A percentile compares a stretch with the other conserved stretches of the same genome.
These are phyloP conservation scores for Periconia digitata DNA, from an alignment of 2,329 filamentous ascomycete genomes.

Conservation along the genomic window DNA sequence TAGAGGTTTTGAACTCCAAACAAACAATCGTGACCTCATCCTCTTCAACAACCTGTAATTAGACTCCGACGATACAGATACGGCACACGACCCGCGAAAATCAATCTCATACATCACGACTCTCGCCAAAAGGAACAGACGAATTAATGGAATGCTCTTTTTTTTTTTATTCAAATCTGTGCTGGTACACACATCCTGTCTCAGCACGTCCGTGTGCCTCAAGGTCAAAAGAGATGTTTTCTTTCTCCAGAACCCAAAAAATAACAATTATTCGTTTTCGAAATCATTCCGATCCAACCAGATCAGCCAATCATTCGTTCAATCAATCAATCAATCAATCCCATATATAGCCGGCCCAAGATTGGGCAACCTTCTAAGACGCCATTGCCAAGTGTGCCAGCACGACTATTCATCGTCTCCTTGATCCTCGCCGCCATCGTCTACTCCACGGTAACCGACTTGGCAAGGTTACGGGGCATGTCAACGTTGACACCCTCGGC, in stretches of 20 bases:
- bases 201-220: too few species aligned
- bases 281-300: neutral
- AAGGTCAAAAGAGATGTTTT: too few species aligned
- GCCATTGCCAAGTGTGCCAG: slow-evolving; percentile 19
- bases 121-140: neutral
- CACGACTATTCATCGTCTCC: slow-evolving; percentile 6
- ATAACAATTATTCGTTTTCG: neutral
- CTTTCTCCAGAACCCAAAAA: slow-evolving; percentile 1
- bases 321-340: slow-evolving; percentile 16
- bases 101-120: too few species aligned
- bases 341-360: slow-evolving; percentile 27
- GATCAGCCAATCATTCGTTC: slow-evolving; percentile 10
- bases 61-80: too few species aligned
- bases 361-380: slow-evolving; percentile 23
- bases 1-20: too few species aligned
- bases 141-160: neutral
- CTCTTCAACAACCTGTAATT: too few species aligned
- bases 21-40: too few species aligned
- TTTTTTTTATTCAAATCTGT: too few species aligned
- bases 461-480: slow-evolving; percentile 97
- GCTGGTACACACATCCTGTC: too few species aligned
- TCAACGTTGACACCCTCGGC: slow-evolving; percentile 96
- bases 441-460: slow-evolving; percentile 99
- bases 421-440: slow-evolving; percentile 9
- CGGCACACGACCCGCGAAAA: too few species aligned